Conservation (phyloP, 116 monocot species). For the Zostera marina region DNA sequence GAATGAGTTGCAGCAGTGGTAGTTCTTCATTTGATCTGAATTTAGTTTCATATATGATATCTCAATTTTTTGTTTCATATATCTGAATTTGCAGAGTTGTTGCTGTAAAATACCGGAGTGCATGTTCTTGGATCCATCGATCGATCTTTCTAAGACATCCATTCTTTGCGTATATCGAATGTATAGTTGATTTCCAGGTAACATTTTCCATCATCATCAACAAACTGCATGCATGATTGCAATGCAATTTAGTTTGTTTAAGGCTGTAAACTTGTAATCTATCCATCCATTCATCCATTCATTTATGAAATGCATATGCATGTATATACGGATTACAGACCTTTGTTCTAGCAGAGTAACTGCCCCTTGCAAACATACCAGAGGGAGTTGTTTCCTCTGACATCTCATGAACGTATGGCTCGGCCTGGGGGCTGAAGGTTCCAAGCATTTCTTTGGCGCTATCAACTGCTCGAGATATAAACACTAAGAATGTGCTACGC, state of each 20-base stretch:
- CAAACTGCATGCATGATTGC: constrained; percentile 1
- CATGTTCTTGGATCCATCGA: constrained; percentile 5
- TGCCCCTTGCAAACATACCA: constrained; percentile 74
- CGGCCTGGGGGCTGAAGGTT: constrained; percentile 77
- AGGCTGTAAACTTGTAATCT: background rate
- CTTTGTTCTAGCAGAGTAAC: constrained; percentile 86
- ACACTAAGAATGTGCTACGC: background rate
- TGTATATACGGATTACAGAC: constrained; percentile 12
- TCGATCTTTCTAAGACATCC: constrained; percentile 16
- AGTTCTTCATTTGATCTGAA: too few relatives aligned
- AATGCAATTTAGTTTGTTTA: background rate
- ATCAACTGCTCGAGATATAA: constrained; percentile 35
- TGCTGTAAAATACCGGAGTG: too few relatives aligned
- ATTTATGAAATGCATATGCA: too few relatives aligned
- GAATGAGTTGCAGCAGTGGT: too few relatives aligned
- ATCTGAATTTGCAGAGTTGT: too few relatives aligned
- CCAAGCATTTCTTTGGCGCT: constrained; percentile 86
- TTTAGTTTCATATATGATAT: too few relatives aligned
- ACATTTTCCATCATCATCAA: constrained; percentile 9
- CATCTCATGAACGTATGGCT: constrained; percentile 61
- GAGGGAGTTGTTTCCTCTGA: constrained; percentile 81
- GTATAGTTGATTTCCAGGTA: constrained; percentile 43
- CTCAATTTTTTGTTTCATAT: too few relatives aligned
- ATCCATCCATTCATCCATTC: background rate
- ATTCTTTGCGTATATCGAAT: constrained; percentile 56